Conservation (phyloP, 1,284 basidiomycete genomes). For the Malassezia brasiliensis region DNA sequence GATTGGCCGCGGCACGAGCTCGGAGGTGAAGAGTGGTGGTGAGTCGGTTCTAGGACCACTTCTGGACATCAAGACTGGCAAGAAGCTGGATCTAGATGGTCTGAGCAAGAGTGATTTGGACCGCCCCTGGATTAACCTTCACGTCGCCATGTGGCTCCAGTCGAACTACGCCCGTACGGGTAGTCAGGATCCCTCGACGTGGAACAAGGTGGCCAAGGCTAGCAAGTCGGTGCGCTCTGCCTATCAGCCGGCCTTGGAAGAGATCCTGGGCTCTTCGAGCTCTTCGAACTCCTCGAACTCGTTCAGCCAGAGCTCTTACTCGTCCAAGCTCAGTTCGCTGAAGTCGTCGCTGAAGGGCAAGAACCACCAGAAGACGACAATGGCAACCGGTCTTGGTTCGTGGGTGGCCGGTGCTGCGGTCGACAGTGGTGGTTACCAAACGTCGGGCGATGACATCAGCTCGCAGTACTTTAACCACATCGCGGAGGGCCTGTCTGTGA, state of each 20-base stretch:
- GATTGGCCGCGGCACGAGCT: constrained; percentile 6
- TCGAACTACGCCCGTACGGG: constrained; percentile 34
- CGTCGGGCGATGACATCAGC: constrained; percentile 35
- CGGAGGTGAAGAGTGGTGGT: constrained; percentile 12
- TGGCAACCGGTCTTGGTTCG: constrained; percentile 31
- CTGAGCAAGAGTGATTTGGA: constrained; percentile 32
- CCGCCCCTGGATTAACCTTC: constrained; percentile 44
- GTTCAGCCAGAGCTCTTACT: constrained; percentile 5
- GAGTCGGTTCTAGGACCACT: constrained; percentile 23
- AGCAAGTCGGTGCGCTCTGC: constrained; percentile 18
- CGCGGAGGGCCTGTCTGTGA: constrained; percentile 23
- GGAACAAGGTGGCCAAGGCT: constrained; percentile 21
- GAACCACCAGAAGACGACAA: constrained; percentile 12
- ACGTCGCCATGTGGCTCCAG: constrained; percentile 43
- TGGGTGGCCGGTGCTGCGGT: constrained; percentile 42
- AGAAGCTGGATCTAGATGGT: constrained; percentile 17
- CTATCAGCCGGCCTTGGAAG: constrained; percentile 4
- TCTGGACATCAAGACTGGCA: constrained; percentile 32
- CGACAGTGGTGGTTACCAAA: constrained; percentile 29
- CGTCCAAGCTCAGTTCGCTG: constrained; percentile 4
- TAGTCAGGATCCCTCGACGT: constrained; percentile 34
- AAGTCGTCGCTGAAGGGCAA: constrained; percentile 6
- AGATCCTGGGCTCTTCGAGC: background rate
- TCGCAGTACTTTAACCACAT: constrained; percentile 34
- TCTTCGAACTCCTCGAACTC: background rate